Evolutionary conservation across 805 yeast species (phyloP), one percentile per base, ranked within the genome.

Genomic region (Monosporozyma aquatica): DNA sequence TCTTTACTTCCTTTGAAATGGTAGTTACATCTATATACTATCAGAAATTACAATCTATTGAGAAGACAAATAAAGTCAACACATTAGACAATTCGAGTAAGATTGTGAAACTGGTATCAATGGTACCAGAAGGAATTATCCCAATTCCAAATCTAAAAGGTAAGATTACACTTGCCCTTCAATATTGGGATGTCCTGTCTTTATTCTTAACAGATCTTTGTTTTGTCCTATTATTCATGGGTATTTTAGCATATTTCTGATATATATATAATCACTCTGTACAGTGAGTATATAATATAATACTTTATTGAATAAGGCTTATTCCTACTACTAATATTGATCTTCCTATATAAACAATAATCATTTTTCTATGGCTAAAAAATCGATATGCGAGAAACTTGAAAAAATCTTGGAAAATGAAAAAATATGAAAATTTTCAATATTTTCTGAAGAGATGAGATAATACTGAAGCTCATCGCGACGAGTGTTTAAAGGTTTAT

Each of bases 101-200:
- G 42, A 51, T 62, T 20, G 50, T 59, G 21, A 55, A 56, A 40
- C 41, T 59, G 14, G 48, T 56, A 14, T 50, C 61, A 8, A 46
- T 62, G 44, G 49, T 62, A 27, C 67, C 67, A n/a, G 62, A 58
- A 18, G 64, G 62, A 6, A 48, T 61, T 2, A 30, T 62, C 9
- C 66, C 65, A 24, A 51, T 62, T 30, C 26, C 49, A 10, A 48
- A 59, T 37, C 24, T 61, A 21, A 56, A 47, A 30, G 61, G 61
- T 10, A 58, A 54, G 40, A 46, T 54, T 11, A 44, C 53, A 10
- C 39, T 49, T 28, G 51, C 47, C 4, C 34, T 60, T 28, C 62
- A 58, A 37, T 58, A 60, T 44, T 58, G 61, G 55, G 61, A 58
- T 42, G 61, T 62, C n/a, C 39, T 61, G 13, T 60, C 63, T 2